A percentile compares a stretch with the other conserved stretches of the same genome.
These are phyloP conservation scores for Aureobasidium subglaciale DNA, from an alignment of 2,329 filamentous ascomycete genomes.

Conservation along the genomic window DNA sequence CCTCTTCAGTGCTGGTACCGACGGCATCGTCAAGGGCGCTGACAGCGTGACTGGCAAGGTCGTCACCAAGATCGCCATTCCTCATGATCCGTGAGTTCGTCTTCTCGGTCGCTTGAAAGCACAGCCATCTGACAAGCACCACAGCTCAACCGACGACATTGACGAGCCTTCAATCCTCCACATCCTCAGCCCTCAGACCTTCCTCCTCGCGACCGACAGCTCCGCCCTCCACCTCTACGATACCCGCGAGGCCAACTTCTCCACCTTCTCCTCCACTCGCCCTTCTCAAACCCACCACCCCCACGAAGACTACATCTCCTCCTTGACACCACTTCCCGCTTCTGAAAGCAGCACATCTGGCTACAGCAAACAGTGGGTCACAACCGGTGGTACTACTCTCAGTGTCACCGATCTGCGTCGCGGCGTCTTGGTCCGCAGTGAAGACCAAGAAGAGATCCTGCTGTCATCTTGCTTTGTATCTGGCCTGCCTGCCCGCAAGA, in stretches of 20 bases:
- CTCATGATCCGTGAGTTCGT: conserved; percentile 41
- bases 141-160: conserved; percentile 38
- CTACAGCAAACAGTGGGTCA: conserved; percentile 90
- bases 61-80: conserved; percentile 73
- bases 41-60: conserved; percentile 58
- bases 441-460: conserved; percentile 91
- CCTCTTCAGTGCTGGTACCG: conserved; percentile 54
- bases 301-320: conserved; percentile 89
- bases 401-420: conserved; percentile 82
- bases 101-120: neutral
- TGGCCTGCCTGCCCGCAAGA: conserved; percentile 60
- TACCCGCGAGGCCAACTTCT: conserved; percentile 44
- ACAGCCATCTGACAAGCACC: neutral
- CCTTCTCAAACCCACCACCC: conserved; percentile 77
- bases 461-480: conserved; percentile 73
- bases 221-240: conserved; percentile 85
- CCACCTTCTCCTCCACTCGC: conserved; percentile 47
- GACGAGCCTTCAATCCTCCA: conserved; percentile 79
- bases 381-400: conserved; percentile 83
- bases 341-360: conserved; percentile 76
- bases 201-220: conserved; percentile 86
- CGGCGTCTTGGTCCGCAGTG: conserved; percentile 79
- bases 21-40: conserved; percentile 57
- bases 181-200: conserved; percentile 75
- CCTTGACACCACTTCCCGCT: conserved; percentile 74